Evolutionary conservation across 192 early-diverging fungal genomes (phyloP), one percentile per base, ranked within the genome.

Genomic region (Coemansia sp.): DNA sequence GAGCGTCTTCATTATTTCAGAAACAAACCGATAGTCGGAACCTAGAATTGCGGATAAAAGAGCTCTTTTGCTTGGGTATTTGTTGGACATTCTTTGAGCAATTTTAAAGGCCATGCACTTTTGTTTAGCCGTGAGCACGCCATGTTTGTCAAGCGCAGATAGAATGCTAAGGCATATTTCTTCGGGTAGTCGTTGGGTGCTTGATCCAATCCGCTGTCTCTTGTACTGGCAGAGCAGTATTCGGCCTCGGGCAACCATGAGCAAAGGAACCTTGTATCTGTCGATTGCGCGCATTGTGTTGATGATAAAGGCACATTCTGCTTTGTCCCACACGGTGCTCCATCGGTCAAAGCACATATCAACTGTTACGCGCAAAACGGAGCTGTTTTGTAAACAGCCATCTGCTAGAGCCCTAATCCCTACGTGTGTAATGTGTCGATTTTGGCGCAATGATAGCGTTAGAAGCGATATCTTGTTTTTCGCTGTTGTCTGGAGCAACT

Each of bases 281-380:
- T 77, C 75, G 22, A 77, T 52, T 9, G 75, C 75, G 4, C 41
- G 55, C 22, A 68, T 41, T 0, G 69, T 77, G 54, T 77, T 77
- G 69, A 26, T 42, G 12, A 68, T 65, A 49, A 77, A 57, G 2
- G 69, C 48, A 3, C 47, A 6, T 18, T 72, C 69, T 10, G 59
- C 60, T 13, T 60, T 65, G 11, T 51, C 32, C 69, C 75, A 77
- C 41, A 66, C 69, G 3, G 22, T 26, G 18, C 70, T 41, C 75
- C 75, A 77, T n/a, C 52, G 63, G 13, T 71, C 75, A 61, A 77
- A 77, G 36, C 52, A 42, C 61, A 71, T 11, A 13, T 77, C 75
- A 3, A 61, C 75, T 0, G 19, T 51, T 8, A 77, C 45, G 39
- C 69, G 69, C 66, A 77, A 37, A 16, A 77, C 68, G 21, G 62